These are phyloP conservation scores for Micractinium conductrix DNA, from an alignment of 139 green algal species.

Conservation along the genomic window DNA sequence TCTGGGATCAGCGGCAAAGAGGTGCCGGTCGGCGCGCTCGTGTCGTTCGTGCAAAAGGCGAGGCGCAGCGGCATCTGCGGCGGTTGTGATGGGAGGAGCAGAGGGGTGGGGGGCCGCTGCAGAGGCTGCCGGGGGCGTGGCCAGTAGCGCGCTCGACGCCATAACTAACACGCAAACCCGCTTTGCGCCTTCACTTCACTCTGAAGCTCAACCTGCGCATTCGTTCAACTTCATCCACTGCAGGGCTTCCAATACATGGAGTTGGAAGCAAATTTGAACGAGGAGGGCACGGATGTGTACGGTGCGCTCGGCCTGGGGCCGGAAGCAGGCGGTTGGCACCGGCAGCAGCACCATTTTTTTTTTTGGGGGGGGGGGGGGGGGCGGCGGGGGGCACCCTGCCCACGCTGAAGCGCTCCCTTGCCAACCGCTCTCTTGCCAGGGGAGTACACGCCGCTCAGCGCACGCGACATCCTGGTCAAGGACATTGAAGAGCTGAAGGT, in stretches of 20 bases:
- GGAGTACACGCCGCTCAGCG: slow-evolving; percentile 86
- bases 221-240: slow-evolving; percentile 86
- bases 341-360: not conserved
- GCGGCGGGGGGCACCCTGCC: no score
- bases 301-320: slow-evolving; percentile 16
- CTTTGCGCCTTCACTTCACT: no score
- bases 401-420: not conserved
- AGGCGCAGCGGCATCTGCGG: not conserved
- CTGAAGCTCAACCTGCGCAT: no score
- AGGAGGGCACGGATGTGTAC: slow-evolving; percentile 78
- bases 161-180: no score
- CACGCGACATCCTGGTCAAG: slow-evolving; percentile 90
- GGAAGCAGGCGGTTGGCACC: not conserved
- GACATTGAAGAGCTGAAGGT: slow-evolving; percentile 84
- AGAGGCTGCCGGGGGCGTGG: no score
- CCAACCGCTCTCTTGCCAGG: not conserved
- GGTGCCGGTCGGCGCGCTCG: slow-evolving; percentile 90
- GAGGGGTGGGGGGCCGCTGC: not conserved
- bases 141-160: no score
- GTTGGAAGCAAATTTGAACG: slow-evolving; percentile 95
- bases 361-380: no score
- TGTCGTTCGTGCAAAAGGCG: slow-evolving; percentile 91
- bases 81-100: not conserved
- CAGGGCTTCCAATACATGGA: slow-evolving; percentile 98
- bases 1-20: slow-evolving; percentile 79